Evolutionary conservation across 2,329 filamentous ascomycete species (phyloP).

Genomic region (Fulvia fulva): DNA sequence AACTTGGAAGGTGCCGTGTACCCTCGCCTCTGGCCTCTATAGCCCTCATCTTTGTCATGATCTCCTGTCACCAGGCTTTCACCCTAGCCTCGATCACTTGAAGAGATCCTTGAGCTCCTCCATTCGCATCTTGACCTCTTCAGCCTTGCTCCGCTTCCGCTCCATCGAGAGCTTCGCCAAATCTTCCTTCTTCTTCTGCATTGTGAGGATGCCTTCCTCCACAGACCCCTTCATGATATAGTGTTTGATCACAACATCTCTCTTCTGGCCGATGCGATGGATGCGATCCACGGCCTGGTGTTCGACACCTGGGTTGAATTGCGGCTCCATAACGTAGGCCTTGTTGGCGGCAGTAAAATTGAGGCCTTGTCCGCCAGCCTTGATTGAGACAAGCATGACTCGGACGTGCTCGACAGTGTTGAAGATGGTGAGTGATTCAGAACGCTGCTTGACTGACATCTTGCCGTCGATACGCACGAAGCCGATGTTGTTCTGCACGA

Average conservation of each 20-base stretch:
- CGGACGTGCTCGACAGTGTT: conserved; percentile 66
- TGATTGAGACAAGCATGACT: conserved; percentile 87
- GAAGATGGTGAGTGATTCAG: conserved; percentile 72
- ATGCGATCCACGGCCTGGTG: conserved; percentile 93
- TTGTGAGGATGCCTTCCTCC: conserved; percentile 84
- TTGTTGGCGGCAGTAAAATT: conserved; percentile 82
- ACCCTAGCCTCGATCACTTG: conserved; percentile 17
- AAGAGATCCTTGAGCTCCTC: conserved; percentile 60
- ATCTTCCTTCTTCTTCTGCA: conserved; percentile 91
- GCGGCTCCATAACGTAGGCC: conserved; percentile 96
- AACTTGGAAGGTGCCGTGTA: background rate
- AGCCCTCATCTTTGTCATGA: too few species aligned
- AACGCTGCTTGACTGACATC: conserved; percentile 73
- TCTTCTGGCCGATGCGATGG: conserved; percentile 82
- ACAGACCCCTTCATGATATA: conserved; percentile 90
- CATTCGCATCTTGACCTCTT: conserved; percentile 62
- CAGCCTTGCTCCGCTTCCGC: conserved; percentile 53
- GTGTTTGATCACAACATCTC: conserved; percentile 79
- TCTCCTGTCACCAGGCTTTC: background rate
- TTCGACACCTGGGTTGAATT: conserved; percentile 94
- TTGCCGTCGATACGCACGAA: conserved; percentile 85
- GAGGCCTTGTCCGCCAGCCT: conserved; percentile 83
- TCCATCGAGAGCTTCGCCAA: conserved; percentile 82
- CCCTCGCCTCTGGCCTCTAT: too few species aligned
- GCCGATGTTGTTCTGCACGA: conserved; percentile 62